Evolutionary conservation across 2,329 filamentous ascomycete genomes (phyloP).

Genomic region (Purpureocillium lavendulum): DNA sequence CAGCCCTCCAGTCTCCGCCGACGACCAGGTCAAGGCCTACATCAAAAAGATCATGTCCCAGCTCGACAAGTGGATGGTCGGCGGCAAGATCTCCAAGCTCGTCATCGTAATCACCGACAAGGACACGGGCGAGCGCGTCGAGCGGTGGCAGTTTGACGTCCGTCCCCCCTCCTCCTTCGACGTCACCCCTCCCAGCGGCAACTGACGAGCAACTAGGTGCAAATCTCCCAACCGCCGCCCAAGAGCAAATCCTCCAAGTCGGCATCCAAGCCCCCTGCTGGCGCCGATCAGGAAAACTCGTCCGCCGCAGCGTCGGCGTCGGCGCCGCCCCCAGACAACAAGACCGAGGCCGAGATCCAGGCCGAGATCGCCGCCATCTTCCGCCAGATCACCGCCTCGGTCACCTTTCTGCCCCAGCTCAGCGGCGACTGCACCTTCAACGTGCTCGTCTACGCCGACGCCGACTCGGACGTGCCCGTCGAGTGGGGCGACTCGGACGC

Average conservation of each 20-base stretch:
- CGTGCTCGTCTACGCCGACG: constrained; percentile 94
- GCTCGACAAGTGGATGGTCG: constrained; percentile 95
- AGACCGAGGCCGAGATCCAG: constrained; percentile 90
- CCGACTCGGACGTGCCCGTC: constrained; percentile 90
- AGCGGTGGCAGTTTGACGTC: constrained; percentile 97
- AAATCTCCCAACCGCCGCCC: constrained; percentile 13
- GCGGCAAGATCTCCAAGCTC: constrained; percentile 93
- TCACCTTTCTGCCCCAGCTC: constrained; percentile 92
- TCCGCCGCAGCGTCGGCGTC: constrained; percentile 12
- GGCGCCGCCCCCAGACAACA: constrained; percentile 45
- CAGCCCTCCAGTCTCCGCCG: constrained; percentile 61
- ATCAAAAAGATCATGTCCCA: constrained; percentile 99
- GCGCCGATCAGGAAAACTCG: constrained; percentile 63
- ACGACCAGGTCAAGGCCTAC: constrained; percentile 98
- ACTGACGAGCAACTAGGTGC: constrained; percentile 12
- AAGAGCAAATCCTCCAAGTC: constrained; percentile 34
- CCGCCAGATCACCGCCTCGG: constrained; percentile 93
- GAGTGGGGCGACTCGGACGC: constrained; percentile 99
- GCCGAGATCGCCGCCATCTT: constrained; percentile 94
- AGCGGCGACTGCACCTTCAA: constrained; percentile 93
- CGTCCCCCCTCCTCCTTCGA: constrained; percentile 9
- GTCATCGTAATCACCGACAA: constrained; percentile 96
- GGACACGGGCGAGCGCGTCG: constrained; percentile 91
- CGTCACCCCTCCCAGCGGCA: background rate
- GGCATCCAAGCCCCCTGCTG: constrained; percentile 30